A percentile compares a stretch with the other conserved stretches of the same genome.
phyloP scores from a whole-genome alignment of 148 eudicot genomes.

The Mesembryanthemum crystallinum region DNA sequence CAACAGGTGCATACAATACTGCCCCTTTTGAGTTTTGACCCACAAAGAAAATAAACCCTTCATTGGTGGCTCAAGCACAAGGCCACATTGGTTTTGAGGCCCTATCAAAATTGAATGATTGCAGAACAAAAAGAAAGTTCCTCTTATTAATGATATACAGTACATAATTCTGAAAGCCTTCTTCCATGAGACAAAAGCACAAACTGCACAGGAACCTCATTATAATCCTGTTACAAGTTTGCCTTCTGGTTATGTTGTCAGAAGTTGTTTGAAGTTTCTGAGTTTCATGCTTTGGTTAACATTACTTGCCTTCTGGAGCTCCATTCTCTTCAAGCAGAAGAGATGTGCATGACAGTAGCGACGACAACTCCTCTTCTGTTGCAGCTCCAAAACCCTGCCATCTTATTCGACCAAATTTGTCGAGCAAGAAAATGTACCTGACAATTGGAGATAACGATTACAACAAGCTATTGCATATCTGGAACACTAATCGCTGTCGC shows the following conservation, averaged over 20 bases:
- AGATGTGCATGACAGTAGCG: conserved; percentile 69
- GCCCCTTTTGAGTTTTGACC: no score
- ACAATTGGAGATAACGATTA: neutral
- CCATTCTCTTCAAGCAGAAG: conserved; percentile 54
- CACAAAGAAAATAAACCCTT: no score
- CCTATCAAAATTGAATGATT: no score
- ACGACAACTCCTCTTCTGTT: conserved; percentile 65
- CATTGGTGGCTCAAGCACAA: no score
- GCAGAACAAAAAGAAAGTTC: no score
- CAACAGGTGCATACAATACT: no score
- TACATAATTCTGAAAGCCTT: no score
- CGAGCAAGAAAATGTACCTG: conserved; percentile 89
- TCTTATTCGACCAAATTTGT: conserved; percentile 78
- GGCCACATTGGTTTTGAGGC: no score
- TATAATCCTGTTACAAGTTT: neutral
- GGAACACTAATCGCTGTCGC: no score
- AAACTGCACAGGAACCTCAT: neutral
- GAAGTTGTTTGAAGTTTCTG: neutral
- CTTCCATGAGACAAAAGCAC: neutral
- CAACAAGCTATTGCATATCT: neutral
- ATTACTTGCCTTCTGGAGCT: conserved; percentile 4
- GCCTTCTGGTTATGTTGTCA: neutral
- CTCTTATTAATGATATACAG: no score
- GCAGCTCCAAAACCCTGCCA: conserved; percentile 89
- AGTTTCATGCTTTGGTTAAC: neutral